A percentile compares a stretch with the other conserved stretches of the same genome.
phyloP scores from a whole-genome alignment of 1,284 basidiomycete genomes.

The Singerocomus rubriflavus region DNA sequence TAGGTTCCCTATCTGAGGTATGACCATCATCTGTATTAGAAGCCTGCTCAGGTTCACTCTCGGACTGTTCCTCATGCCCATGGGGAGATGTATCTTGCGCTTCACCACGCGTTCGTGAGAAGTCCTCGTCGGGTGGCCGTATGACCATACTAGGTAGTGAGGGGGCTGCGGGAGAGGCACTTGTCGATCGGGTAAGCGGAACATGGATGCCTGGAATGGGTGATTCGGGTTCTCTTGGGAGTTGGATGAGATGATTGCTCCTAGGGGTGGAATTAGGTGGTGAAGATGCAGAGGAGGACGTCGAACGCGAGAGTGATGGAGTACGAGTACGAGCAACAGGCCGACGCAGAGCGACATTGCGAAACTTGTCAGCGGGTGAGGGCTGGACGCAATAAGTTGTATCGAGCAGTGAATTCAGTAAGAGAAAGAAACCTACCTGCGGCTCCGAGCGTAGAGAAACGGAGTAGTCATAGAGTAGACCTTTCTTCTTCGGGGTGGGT shows the following conservation, averaged over 20 bases:
- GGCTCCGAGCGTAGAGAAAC: constrained; percentile 61
- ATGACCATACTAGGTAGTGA: constrained; percentile 28
- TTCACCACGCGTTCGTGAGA: constrained; percentile 18
- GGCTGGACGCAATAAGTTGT: constrained; percentile 37
- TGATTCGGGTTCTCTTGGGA: constrained; percentile 41
- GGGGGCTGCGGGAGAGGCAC: constrained; percentile 43
- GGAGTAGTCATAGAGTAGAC: constrained; percentile 52
- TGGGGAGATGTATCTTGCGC: constrained; percentile 3
- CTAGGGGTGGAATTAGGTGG: constrained; percentile 63
- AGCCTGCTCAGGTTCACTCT: constrained; percentile 25
- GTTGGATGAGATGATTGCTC: constrained; percentile 45
- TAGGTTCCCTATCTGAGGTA: constrained; percentile 50
- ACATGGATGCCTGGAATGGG: constrained; percentile 46
- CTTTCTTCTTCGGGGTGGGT: constrained; percentile 51
- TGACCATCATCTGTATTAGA: constrained; percentile 21
- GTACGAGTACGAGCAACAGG: constrained; percentile 59
- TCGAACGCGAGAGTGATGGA: constrained; percentile 66
- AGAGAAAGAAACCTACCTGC: constrained; percentile 44
- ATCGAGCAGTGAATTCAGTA: background rate
- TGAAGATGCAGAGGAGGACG: constrained; percentile 58
- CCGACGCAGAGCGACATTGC: constrained; percentile 59
- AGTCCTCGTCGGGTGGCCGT: constrained; percentile 18
- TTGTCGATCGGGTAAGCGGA: constrained; percentile 55
- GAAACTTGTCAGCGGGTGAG: constrained; percentile 64
- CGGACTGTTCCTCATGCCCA: constrained; percentile 9